phyloP scores from a whole-genome alignment of 768 basidiomycete species.

The Phanerochaete carnosa region DNA sequence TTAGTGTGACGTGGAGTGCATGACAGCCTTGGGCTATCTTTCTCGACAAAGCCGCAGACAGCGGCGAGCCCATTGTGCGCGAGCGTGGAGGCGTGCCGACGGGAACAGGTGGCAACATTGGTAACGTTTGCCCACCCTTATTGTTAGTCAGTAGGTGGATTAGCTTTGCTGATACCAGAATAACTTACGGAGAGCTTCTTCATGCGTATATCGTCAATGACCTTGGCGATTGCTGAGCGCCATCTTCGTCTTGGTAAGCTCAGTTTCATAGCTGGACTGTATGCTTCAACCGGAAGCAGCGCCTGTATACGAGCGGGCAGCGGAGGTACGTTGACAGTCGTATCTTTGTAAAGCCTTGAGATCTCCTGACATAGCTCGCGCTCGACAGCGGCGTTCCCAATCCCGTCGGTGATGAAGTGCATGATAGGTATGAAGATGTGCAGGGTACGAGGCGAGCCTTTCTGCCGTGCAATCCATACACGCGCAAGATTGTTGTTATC shows the following conservation, averaged over 20 bases:
- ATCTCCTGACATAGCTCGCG: constrained; percentile 32
- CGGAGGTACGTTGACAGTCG: background rate
- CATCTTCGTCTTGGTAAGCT: background rate
- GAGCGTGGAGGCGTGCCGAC: background rate
- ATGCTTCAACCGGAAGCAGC: background rate
- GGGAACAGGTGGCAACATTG: constrained; percentile 33
- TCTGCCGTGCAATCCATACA: constrained; percentile 34
- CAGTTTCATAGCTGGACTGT: background rate
- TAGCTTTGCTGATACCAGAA: background rate
- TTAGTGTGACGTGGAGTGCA: constrained; percentile 43
- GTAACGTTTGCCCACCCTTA: constrained; percentile 58
- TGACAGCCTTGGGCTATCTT: constrained; percentile 39
- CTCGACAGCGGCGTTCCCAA: constrained; percentile 37
- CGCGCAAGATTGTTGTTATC: constrained; percentile 38
- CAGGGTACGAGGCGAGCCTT: constrained; percentile 31
- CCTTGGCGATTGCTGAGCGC: background rate
- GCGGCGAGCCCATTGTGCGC: background rate
- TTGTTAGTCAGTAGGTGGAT: background rate
- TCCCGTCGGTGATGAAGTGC: constrained; percentile 51
- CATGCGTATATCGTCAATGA: background rate
- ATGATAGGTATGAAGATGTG: constrained; percentile 44
- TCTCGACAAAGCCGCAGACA: background rate
- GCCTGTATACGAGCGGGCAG: background rate
- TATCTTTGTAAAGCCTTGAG: constrained; percentile 23
- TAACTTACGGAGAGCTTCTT: background rate